Evolutionary conservation across 2,329 filamentous ascomycete species (phyloP).

Genomic region (Fusarium albosuccineum): DNA sequence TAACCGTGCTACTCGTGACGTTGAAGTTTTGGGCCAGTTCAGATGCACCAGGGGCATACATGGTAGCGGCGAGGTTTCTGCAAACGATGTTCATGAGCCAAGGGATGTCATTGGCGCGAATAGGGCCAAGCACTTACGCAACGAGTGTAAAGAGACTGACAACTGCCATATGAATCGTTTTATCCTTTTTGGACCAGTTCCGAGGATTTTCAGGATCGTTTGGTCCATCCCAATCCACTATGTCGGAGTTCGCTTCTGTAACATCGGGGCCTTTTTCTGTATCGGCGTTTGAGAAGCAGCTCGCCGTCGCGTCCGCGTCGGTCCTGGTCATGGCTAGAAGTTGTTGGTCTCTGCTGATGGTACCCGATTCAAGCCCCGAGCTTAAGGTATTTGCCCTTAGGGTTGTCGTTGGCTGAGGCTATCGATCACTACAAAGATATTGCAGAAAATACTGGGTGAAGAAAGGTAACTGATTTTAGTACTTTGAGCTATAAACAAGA

Average conservation of each 20-base stretch:
- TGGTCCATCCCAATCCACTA: constrained; percentile 71
- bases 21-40: constrained; percentile 28
- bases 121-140: constrained; percentile 12
- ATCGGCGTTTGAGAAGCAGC: not conserved
- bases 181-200: constrained; percentile 69
- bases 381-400: no score
- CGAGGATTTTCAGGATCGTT: constrained; percentile 72
- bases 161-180: constrained; percentile 58
- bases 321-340: no score
- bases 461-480: no score
- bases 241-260: constrained; percentile 11
- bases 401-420: no score
- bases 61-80: constrained; percentile 40
- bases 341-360: no score
- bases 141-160: constrained; percentile 60
- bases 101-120: no score
- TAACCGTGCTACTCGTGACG: constrained; percentile 20
- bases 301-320: not conserved
- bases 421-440: no score
- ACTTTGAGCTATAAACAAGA: no score
- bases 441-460: no score
- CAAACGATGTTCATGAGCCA: not conserved
- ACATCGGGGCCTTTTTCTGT: not conserved
- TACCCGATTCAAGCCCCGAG: no score
- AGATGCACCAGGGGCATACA: constrained; percentile 40